phyloP scores from a whole-genome alignment of 148 eudicot species.

The Persicaria maculosa region DNA sequence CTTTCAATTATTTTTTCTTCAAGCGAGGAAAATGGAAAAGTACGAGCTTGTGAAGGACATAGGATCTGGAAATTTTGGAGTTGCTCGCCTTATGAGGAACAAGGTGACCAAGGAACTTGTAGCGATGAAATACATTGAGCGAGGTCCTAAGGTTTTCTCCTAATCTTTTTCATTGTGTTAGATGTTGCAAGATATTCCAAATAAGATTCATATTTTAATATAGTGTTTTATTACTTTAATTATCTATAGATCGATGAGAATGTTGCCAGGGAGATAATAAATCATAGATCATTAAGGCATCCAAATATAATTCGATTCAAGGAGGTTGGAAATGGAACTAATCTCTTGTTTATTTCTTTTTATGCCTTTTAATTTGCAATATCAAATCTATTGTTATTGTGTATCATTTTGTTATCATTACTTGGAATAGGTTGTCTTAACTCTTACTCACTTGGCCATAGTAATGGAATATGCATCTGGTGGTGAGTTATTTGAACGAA shows the following conservation, averaged over 20 bases:
- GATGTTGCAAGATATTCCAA: neutral
- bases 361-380: neutral
- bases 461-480: conserved; percentile 95
- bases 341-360: neutral
- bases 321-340: conserved; percentile 32
- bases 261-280: conserved; percentile 62
- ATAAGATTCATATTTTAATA: too few relatives aligned
- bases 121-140: conserved; percentile 92
- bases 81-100: conserved; percentile 78
- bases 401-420: conserved; percentile 81
- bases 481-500: conserved; percentile 76
- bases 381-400: neutral
- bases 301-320: conserved; percentile 64
- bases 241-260: conserved; percentile 62
- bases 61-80: conserved; percentile 93
- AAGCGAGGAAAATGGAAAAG: conserved; percentile 47
- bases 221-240: neutral
- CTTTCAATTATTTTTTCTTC: neutral
- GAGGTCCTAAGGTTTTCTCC: conserved; percentile 52
- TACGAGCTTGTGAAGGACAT: conserved; percentile 86
- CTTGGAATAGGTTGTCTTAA: conserved; percentile 48
- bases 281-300: conserved; percentile 59
- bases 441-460: conserved; percentile 83
- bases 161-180: neutral
- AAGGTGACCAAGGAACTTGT: conserved; percentile 81